Base-by-base conservation (phyloP, 306 rosid genomes). In the Prosopis cineraria region DNA sequence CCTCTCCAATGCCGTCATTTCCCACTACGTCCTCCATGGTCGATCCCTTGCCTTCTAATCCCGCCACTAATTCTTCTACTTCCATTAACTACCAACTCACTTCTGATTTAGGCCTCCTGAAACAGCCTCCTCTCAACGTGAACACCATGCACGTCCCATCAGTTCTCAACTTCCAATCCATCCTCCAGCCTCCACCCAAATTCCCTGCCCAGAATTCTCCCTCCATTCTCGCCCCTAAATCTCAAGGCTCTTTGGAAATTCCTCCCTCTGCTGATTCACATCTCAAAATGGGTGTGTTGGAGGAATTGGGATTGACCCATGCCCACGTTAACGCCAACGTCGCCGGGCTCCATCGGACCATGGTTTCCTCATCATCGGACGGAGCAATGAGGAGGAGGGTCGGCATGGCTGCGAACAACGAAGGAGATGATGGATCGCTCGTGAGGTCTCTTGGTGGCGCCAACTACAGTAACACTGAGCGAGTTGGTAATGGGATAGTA, bases 91-190 rank as follows among this genome's bases (percentile, higher is more conserved):
- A 83, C 73, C 85, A 52, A 37, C 63, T 74, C 27, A 68, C 84
- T 67, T 56, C 84, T 55, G 63, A 70, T 47, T 70, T 71, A 36
- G 69, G 58, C 76, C 36, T 78, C 29, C 59, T 73, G 33, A 67
- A 70, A 41, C 80, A 75, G 27, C 77, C 64, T 58, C n/a, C 78
- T 74, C 81, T 85, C 81, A 78, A 73, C 70, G 64, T 77, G 48
- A 56, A 56, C 63, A 78, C 82, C 87, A 74, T 85, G 90, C 90
- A 87, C 17, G 79, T 79, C 83, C 87, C 87, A n/a, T n/a, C n/a
- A n/a, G 80, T 91, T 79, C 80, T 94, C 43, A 89, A 84, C 78
- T 84, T 92, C 44, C 93, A 89, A 60, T 86, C 90, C 11, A 73
- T 88, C 53, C 85, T 87, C n/a, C 91, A 85, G 58, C 12, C 85